Base-by-base conservation (phyloP, 306 rosid species). In the Quillaja saponaria region DNA sequence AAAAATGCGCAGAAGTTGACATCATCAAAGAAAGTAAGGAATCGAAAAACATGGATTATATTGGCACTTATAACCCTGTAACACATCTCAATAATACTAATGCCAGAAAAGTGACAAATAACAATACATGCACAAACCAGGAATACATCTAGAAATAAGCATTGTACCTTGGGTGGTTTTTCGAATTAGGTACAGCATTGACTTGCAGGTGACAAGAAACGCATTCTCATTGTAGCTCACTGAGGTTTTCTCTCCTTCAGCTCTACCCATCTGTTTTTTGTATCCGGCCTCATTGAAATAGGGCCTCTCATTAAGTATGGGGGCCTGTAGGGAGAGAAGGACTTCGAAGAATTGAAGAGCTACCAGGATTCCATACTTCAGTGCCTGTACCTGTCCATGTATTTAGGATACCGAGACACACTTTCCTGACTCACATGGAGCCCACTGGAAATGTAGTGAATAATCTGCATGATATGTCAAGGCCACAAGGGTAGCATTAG, bases 251-350 rank as follows among this genome's bases (percentile, higher is more conserved):
- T 94, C 97, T 74, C 96, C 99, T 72, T 94, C 96, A 13, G 89
- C 87, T 85, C 82, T 68, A 56, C 99, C 99, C 4, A 85, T 62
- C 80, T 86, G 99, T 56, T 76, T 85, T 77, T 89, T 95, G 75
- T 89, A 89, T 38, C 99, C 99, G 47, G 99, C 99, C 79, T 94
- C 99, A 18, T 94, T 94, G 80, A 89, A 89, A 79, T 94, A 94
- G 53, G 99, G 99, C 85, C 78, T 89, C 71, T 89, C 97, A 15
- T 94, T 94, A 21, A 94, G 96, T 75, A 94, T 97, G 34, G 89
- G 97, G 67, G 97, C 97, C 64, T 89, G 99, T 48, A 94, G 87
- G 63, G 99, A 94, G 72, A 94, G 84, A 72, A 94, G 99, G 79
- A 94, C 86, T 76, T 94, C n/a, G 99, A 61, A 94, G 97, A 71